These are phyloP conservation scores for Penicillium flavigenum DNA, from an alignment of 495 filamentous ascomycete species.

Conservation along the genomic window DNA sequence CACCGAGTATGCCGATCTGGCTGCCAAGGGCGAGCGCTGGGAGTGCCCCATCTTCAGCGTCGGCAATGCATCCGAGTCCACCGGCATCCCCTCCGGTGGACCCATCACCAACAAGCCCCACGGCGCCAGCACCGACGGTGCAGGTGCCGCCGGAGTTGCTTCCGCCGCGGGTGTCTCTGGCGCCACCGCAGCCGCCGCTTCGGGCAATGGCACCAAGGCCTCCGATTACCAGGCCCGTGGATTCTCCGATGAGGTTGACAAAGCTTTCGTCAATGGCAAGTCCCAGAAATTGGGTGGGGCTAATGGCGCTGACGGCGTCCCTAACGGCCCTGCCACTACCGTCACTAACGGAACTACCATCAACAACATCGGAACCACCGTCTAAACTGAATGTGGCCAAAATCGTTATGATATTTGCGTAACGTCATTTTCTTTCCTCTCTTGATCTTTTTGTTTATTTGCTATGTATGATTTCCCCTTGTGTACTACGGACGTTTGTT, in stretches of 20 bases:
- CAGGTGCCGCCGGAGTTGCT: conserved; percentile 11
- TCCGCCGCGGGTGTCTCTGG: conserved; percentile 11
- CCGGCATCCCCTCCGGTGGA: conserved; percentile 63
- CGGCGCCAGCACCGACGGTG: conserved; percentile 29
- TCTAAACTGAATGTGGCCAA: conserved; percentile 12
- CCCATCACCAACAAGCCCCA: conserved; percentile 68
- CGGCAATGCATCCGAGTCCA: conserved; percentile 71
- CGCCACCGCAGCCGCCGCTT: conserved; percentile 15
- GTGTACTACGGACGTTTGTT: conserved; percentile 11
- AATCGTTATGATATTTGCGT: conserved; percentile 2
- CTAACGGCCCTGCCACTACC: background rate
- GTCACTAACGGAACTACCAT: conserved; percentile 24
- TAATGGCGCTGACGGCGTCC: conserved; percentile 9
- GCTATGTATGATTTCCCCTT: conserved; percentile 36
- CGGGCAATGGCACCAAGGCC: conserved; percentile 18
- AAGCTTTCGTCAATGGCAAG: conserved; percentile 48
- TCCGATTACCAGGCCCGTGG: conserved; percentile 34
- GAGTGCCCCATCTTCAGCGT: conserved; percentile 92
- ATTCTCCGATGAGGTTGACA: conserved; percentile 56
- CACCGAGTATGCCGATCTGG: conserved; percentile 88
- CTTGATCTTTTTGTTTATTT: conserved; percentile 9
- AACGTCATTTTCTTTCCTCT: conserved; percentile 13
- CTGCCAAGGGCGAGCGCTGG: conserved; percentile 88
- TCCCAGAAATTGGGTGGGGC: conserved; percentile 17
- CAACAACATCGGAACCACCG: conserved; percentile 2